These are phyloP conservation scores for Saccharomycopsis fibuligera DNA, from an alignment of 805 yeast species.

Conservation along the genomic window DNA sequence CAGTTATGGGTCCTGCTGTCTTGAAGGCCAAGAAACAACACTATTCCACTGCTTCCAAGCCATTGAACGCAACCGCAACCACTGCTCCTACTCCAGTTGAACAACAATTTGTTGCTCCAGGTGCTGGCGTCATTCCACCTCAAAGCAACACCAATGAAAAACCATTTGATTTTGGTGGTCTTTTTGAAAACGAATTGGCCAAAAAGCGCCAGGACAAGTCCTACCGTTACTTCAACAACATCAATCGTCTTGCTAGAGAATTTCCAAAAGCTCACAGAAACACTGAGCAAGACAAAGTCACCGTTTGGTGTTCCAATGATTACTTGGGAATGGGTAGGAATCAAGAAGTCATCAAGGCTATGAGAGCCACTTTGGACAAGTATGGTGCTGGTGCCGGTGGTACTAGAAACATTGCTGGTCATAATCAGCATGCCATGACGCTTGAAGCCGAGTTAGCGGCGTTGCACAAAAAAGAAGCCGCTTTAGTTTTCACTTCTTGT, in stretches of 20 bases:
- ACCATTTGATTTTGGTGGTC: slow-evolving; percentile 65
- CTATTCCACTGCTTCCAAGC: slow-evolving; percentile 30
- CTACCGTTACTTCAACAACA: slow-evolving; percentile 93
- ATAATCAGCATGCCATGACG: slow-evolving; percentile 80
- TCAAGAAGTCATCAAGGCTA: slow-evolving; percentile 60
- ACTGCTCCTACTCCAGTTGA: slow-evolving; percentile 30
- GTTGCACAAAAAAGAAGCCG: slow-evolving; percentile 90
- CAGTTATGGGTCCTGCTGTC: slow-evolving; percentile 85
- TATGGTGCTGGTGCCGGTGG: slow-evolving; percentile 99
- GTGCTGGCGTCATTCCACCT: slow-evolving; percentile 26
- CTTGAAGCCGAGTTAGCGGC: slow-evolving; percentile 85
- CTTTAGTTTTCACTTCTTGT: slow-evolving; percentile 91
- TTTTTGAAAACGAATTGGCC: slow-evolving; percentile 57
- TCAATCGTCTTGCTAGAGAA: slow-evolving; percentile 89
- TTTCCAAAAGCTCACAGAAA: slow-evolving; percentile 90
- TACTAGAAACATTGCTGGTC: slow-evolving; percentile 98
- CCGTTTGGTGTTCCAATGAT: slow-evolving; percentile 99
- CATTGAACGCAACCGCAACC: slow-evolving; percentile 27
- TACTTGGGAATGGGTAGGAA: slow-evolving; percentile 93
- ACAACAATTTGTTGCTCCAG: slow-evolving; percentile 25
- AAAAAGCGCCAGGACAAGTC: slow-evolving; percentile 84
- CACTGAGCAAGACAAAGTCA: slow-evolving; percentile 71
- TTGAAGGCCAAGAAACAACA: slow-evolving; percentile 24
- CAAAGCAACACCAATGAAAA: slow-evolving; percentile 35
- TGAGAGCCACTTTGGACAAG: slow-evolving; percentile 73